phyloP scores from a whole-genome alignment of 1,284 basidiomycete genomes.

The Malassezia furfur region DNA sequence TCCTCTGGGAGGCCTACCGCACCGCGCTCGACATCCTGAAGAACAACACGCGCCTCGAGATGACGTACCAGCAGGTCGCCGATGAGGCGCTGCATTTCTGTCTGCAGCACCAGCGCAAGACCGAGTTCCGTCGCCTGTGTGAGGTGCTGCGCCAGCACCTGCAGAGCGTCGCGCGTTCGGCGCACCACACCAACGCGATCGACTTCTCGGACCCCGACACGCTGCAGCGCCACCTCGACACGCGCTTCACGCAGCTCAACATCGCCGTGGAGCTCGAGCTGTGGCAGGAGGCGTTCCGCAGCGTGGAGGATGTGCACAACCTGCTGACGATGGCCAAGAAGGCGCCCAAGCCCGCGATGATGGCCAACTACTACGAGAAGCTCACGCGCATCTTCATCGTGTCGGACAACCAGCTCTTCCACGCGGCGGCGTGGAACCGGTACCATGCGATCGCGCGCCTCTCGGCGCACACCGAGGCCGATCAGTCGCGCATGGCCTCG shows the following conservation, averaged over 20 bases:
- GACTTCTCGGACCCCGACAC: conserved; percentile 94
- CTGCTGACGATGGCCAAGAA: conserved; percentile 82
- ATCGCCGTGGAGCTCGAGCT: conserved; percentile 97
- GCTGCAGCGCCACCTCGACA: conserved; percentile 92
- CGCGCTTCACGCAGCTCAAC: conserved; percentile 92
- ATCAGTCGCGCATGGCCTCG: conserved; percentile 71
- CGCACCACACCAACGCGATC: conserved; percentile 91
- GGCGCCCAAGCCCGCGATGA: conserved; percentile 82
- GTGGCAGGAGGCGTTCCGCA: conserved; percentile 98
- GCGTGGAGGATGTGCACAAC: conserved; percentile 95
- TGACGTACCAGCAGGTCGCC: conserved; percentile 94
- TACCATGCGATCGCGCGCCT: conserved; percentile 53
- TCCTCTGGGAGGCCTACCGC: conserved; percentile 95
- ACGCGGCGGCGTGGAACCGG: conserved; percentile 89
- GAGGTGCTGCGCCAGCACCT: conserved; percentile 93
- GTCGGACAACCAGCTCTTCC: conserved; percentile 78
- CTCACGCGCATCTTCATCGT: conserved; percentile 87
- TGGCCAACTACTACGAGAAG: conserved; percentile 99
- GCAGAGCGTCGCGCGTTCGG: conserved; percentile 86
- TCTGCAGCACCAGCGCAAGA: conserved; percentile 82
- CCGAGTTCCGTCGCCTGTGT: conserved; percentile 93
- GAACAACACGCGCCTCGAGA: conserved; percentile 87
- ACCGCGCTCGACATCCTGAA: conserved; percentile 92
- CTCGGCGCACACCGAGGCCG: conserved; percentile 55
- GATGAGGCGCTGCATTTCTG: conserved; percentile 97